Evolutionary conservation across 306 rosid genomes (phyloP), one percentile per base, ranked within the genome.

Genomic region (Vigna hirtella): DNA sequence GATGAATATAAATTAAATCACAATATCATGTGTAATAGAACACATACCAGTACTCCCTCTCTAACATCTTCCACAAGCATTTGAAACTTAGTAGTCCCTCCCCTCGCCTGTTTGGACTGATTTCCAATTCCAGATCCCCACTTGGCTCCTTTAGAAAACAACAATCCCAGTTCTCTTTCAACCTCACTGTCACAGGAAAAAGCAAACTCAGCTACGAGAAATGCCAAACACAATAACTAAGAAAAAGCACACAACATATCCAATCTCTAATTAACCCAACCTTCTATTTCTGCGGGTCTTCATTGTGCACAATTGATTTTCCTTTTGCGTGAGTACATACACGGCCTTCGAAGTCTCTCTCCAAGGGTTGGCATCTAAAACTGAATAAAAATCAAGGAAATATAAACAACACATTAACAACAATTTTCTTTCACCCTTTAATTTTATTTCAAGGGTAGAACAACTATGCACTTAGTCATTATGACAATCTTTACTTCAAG

Each of bases 61-160:
- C 90, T 87, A 52, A 95, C 83, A 83, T 95, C 99, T 88, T 95
- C 99, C 64, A 95, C 99, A 62, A 91, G 96, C 98, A 95, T 95
- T 79, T 83, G 93, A 82, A 95, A 95, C 82, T 89, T 93, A 4
- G 87, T 93, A 12, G 88, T 88, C 79, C 92, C 92, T 13, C 79
- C 85, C 83, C 85, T 89, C 4, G 90, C 68, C 79, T 88, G 93
- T 77, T 85, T 93, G 58, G 91, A 34, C 80, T 89, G 97, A 77
- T 86, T 93, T 53, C 85, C 97, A 53, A 88, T 73, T 52, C 89
- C 96, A 13, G 96, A 81, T 68, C 90, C 86, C 91, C 88, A 61
- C 74, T 77, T 88, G 70, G 85, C 87, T 70, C 97, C 94, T 86
- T 91, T 93, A 6, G 99, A 88, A 78, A 95, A 95, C 87, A 95